Evolutionary conservation across 2,329 filamentous ascomycete genomes (phyloP), one percentile per base, ranked within the genome.

Genomic region (Penicillium sp.): DNA sequence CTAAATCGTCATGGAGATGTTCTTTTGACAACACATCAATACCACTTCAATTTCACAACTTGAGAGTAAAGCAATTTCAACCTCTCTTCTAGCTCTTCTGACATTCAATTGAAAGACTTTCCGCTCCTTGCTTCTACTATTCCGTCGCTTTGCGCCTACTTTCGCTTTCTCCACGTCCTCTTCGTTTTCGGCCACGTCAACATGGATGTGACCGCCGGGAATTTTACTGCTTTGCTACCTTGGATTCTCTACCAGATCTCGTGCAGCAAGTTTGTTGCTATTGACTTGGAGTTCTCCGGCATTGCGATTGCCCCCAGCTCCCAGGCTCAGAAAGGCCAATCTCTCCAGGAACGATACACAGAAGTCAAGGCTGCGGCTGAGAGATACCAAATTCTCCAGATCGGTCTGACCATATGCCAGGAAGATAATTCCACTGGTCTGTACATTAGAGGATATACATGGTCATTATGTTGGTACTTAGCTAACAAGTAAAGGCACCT

Each of bases 231-330:
- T 29, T 73, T 80, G 27, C 74, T 88, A 7, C 77, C 86, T 3
- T 78, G 78, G 39, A 81, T 89, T 35, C 72, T 89, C 21, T 77
- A 81, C 58, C 77, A 83, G 55, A 81, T 90, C 55, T 80, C 83
- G 26, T 77, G 82, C 54, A 82, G 85, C 33, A 79, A 81, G 58
- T 89, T 88, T 64, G 82, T 90, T 13, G 78, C 86, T 3, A 78
- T 90, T 57, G 87, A 90, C 67, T 77, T 89, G 13, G 87, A 90
- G 70, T 81, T 89, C 46, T 88, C 86, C 14, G 87, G 87, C 2
- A 86, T 90, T 23, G 77, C 80, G 3, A 71, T 71, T 13, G 79
- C 78, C 25, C 73, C 75, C 45, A 64, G 67, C 14, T 68, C 67
- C 55, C 62, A 67, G 13, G 71, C 75, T 29, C 65, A 68, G 37